These are phyloP conservation scores for Erigeron canadensis DNA, from an alignment of 129 eudicot species.

Conservation along the genomic window DNA sequence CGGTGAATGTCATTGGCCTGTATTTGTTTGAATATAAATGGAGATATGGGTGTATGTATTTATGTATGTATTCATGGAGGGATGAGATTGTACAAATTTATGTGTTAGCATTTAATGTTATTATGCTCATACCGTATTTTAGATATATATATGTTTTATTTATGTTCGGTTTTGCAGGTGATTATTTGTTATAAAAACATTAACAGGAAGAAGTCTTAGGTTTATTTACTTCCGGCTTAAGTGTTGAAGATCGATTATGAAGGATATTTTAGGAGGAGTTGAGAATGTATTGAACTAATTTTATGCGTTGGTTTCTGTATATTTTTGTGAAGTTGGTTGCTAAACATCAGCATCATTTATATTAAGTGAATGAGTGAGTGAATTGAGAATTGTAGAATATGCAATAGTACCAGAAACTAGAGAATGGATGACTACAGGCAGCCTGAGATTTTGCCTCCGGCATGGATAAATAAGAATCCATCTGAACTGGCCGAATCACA, in stretches of 20 bases:
- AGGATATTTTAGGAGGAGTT: slow-evolving; percentile 2
- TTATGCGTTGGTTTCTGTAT: slow-evolving; percentile 4
- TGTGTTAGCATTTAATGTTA: background rate
- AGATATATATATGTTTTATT: no score
- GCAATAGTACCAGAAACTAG: slow-evolving; percentile 27
- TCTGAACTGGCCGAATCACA: slow-evolving; percentile 70
- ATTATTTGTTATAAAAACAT: slow-evolving; percentile 2
- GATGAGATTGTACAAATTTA: background rate
- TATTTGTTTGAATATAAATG: slow-evolving; percentile 8
- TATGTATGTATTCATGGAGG: background rate
- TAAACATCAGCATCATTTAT: background rate
- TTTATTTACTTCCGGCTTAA: slow-evolving; percentile 2
- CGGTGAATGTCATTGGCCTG: background rate
- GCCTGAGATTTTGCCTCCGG: slow-evolving; percentile 54
- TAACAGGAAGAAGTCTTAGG: background rate
- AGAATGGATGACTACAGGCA: slow-evolving; percentile 79
- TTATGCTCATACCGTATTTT: slow-evolving; percentile 15
- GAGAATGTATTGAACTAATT: background rate
- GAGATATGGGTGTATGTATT: background rate
- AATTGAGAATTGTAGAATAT: slow-evolving; percentile 31
- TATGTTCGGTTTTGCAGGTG: slow-evolving; percentile 21
- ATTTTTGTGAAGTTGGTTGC: background rate
- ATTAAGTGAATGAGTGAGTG: slow-evolving; percentile 16
- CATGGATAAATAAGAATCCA: slow-evolving; percentile 59
- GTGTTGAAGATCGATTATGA: slow-evolving; percentile 14